Conservation (phyloP, 1,284 basidiomycete species). For the Phellopilus nigrolimitatus region DNA sequence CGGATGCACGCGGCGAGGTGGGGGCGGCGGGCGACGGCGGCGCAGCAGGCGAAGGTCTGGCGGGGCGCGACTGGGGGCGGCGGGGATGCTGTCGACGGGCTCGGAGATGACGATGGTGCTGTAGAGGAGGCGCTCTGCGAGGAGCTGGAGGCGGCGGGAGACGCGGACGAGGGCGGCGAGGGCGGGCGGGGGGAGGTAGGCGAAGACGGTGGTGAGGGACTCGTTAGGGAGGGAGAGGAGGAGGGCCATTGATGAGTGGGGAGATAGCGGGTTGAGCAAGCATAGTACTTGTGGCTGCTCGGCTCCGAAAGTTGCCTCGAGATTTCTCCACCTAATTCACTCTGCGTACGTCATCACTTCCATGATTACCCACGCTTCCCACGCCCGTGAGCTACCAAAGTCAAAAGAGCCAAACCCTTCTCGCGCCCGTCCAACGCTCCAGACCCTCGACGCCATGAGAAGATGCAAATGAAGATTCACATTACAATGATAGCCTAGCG, state of each 20-base stretch:
- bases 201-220: conserved; percentile 48
- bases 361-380: neutral
- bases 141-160: conserved; percentile 46
- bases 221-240: conserved; percentile 46
- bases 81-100: conserved; percentile 26
- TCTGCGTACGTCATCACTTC: neutral
- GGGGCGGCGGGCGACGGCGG: conserved; percentile 41
- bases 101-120: conserved; percentile 46
- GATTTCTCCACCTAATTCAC: conserved; percentile 19
- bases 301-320: conserved; percentile 17
- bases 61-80: conserved; percentile 37
- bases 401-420: conserved; percentile 5
- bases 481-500: neutral
- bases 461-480: neutral
- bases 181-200: conserved; percentile 35
- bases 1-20: conserved; percentile 43
- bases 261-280: neutral
- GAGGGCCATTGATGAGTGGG: neutral
- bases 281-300: neutral
- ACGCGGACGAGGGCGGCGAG: conserved; percentile 41
- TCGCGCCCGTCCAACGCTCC: neutral
- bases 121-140: conserved; percentile 57
- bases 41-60: conserved; percentile 46
- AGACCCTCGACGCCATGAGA: neutral
- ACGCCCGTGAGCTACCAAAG: neutral